Base-by-base conservation (phyloP, 2,329 filamentous ascomycete genomes). In the Periconia digitata region DNA sequence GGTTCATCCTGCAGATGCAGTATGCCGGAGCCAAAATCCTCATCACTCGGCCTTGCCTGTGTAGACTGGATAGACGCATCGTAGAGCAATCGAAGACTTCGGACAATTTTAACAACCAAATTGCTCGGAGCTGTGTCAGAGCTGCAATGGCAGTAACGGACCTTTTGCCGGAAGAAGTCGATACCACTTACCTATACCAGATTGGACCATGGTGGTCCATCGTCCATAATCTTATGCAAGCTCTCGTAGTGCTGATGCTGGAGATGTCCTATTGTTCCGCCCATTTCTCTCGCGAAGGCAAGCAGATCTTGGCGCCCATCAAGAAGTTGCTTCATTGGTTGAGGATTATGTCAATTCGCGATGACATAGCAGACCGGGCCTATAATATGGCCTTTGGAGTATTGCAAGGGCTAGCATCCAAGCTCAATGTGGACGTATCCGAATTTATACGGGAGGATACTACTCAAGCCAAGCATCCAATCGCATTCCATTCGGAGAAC, bases 171-270 rank as follows among this genome's bases (percentile, higher is more conserved):
- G 56, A 64, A 16, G 39, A 56, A 35, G 43, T 54, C 2, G 54
- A 60, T 50, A 36, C 23, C 20, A 6, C 6, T 17, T 60, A 58
- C 8, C 49, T 64, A 2, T 72, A 72, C 44, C 40, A 50, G 16
- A 59, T 55, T 8, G 63, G 57, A 6, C 72, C 73, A 4, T 75
- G 72, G 73, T 75, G 72, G 71, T 69, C 61, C n/a, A 43, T 71
- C 1, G 50, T 74, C 13, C 72, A 74, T 44, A 62, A 67, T 42
- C 60, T 74, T 6, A 69, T 74, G 60, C 72, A 74, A 52, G 66
- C 70, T 6, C 54, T 65, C 8, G 61, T 66, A 12, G 59, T 74
- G 15, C 52, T 74, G 16, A 59, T 74, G 29, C 58, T 71, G 1
- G 73, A 74, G 40, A 50, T 74, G 39, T 66, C 63, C 3, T 68